These are phyloP conservation scores for Candida coquimbonensis DNA, from an alignment of 805 yeast species.

Conservation along the genomic window DNA sequence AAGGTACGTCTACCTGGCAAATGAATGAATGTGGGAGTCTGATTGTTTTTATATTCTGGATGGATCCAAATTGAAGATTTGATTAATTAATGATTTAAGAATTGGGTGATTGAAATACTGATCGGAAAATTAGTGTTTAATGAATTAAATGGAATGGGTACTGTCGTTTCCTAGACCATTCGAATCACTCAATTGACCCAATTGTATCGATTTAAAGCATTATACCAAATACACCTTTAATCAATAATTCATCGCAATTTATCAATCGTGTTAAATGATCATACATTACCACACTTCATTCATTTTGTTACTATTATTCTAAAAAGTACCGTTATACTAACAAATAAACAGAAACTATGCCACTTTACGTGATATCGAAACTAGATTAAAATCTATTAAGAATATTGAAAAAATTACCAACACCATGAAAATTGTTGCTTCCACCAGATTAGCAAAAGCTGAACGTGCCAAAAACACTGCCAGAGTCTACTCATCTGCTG, in stretches of 20 bases:
- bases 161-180: not conserved
- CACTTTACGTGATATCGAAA: constrained; percentile 97
- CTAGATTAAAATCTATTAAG: constrained; percentile 95
- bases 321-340: constrained; percentile 10
- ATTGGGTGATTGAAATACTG: not conserved
- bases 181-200: not conserved
- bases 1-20: constrained; percentile 16
- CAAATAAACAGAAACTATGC: constrained; percentile 72
- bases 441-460: constrained; percentile 92
- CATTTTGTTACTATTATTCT: too few species aligned
- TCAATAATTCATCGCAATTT: too few species aligned
- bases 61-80: not conserved
- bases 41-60: not conserved
- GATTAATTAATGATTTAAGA: not conserved
- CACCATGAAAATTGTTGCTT: constrained; percentile 99
- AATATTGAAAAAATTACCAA: constrained; percentile 99
- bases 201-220: not conserved
- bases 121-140: not conserved
- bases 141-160: not conserved
- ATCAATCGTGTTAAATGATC: too few species aligned
- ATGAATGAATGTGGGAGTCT: not conserved
- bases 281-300: too few species aligned
- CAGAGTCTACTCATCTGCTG: constrained; percentile 76
- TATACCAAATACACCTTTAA: too few species aligned
- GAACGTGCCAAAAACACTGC: constrained; percentile 90